Base-by-base conservation (phyloP, 768 basidiomycete genomes). In the Baorangia bicolor region DNA sequence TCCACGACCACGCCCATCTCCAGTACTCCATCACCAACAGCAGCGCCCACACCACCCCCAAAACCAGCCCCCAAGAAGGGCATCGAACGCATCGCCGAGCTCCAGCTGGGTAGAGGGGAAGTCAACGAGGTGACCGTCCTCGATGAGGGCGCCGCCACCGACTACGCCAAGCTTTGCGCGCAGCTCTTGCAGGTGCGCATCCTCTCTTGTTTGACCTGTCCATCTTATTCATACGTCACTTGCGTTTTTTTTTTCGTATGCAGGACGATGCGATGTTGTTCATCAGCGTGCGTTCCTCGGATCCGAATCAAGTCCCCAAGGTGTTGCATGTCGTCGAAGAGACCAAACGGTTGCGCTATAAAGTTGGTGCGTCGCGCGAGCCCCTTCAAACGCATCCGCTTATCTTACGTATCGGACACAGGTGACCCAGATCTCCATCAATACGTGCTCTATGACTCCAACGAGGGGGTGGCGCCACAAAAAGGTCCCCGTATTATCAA, bases 261-360 rank as follows among this genome's bases (percentile, higher is more conserved):
- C 49, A 90, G 89, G 89, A 92, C 55, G 85, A 89, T 55, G 86
- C 87, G 6, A 86, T 94, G 82, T 71, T 93, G 13, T 93, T 91
- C 64, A 80, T 93, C 53, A 85, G 85, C 6, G 72, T 94, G 27
- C 81, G 84, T 27, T 88, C 90, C 8, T 78, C 80, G 28, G 79
- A 82, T 18, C 71, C 82, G 2, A 75, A 77, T 3, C 76, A 88
- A 44, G 92, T 92, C 4, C 80, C 88, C 4, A 92, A 90, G 63
- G 91, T 92, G 1, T 75, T 93, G 33, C 84, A 85, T 51, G 85
- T 92, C 4, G 90, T 91, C 0, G 88, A 92, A 62, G 82, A 90
- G 65, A 84, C 83, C 0, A 93, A 89, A 65, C 81, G 90, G n/a
- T 75, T 86, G 49, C 78, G 87, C 38, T 75, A 92, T 63, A 92